These are phyloP conservation scores for Xylaria sp. DNA, from an alignment of 2,329 filamentous ascomycete species.

Conservation along the genomic window DNA sequence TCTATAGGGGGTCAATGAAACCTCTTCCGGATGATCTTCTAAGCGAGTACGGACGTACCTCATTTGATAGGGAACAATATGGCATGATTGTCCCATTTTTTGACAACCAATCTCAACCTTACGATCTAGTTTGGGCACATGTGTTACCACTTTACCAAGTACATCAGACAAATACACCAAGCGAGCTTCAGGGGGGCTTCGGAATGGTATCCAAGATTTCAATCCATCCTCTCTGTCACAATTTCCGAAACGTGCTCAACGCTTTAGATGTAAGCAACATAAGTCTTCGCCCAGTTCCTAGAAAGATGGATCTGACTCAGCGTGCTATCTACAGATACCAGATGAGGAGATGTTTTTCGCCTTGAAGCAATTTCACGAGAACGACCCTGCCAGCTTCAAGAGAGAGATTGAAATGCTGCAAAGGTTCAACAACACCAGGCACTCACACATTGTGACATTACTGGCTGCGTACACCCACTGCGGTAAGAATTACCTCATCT, in stretches of 20 bases:
- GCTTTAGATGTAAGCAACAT: not conserved
- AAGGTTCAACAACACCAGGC: not conserved
- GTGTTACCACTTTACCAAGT: not conserved
- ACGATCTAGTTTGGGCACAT: not conserved
- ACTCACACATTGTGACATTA: constrained; percentile 8
- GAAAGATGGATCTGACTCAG: not conserved
- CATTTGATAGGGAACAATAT: not conserved
- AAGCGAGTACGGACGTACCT: not conserved
- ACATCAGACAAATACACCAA: no score
- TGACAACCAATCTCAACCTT: not conserved
- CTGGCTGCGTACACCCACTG: not conserved
- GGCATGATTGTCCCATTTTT: not conserved
- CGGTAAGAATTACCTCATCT: constrained; percentile 1
- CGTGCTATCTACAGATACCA: not conserved
- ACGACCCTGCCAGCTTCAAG: not conserved
- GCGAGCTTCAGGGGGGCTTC: not conserved
- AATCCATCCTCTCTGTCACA: constrained; percentile 22
- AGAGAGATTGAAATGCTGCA: constrained; percentile 14
- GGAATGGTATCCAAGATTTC: constrained; percentile 6
- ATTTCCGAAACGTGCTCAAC: not conserved
- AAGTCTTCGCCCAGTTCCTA: no score
- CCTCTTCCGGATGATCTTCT: not conserved
- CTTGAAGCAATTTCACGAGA: not conserved
- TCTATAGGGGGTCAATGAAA: not conserved
- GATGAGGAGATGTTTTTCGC: constrained; percentile 14